These are phyloP conservation scores for Suillus subaureus DNA, from an alignment of 768 basidiomycete genomes.

Conservation along the genomic window DNA sequence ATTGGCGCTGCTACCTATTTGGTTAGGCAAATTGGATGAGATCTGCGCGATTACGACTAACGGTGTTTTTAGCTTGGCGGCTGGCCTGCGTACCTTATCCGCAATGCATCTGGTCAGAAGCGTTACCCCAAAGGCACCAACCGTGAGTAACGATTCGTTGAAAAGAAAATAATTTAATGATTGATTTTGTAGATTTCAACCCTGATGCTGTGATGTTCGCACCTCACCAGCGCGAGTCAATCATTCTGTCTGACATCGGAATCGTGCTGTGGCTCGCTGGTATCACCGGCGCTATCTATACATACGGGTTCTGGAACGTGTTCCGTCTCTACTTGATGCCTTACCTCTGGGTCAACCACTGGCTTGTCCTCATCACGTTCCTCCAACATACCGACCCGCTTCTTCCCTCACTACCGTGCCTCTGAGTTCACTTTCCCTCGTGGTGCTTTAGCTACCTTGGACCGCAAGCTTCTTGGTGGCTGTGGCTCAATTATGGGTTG, in stretches of 20 bases:
- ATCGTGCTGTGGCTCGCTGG: constrained; percentile 70
- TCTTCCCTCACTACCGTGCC: constrained; percentile 91
- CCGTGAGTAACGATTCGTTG: constrained; percentile 52
- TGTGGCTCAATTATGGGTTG: constrained; percentile 79
- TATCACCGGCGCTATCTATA: constrained; percentile 55
- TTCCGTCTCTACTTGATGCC: constrained; percentile 83
- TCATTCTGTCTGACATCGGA: constrained; percentile 84
- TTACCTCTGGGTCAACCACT: constrained; percentile 94
- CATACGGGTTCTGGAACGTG: constrained; percentile 70
- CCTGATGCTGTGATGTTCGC: constrained; percentile 81
- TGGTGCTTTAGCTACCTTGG: constrained; percentile 90
- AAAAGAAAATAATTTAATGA: neutral
- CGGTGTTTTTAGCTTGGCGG: constrained; percentile 60
- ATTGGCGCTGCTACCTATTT: constrained; percentile 58
- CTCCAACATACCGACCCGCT: constrained; percentile 97
- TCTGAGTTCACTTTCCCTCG: constrained; percentile 90
- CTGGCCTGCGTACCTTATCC: constrained; percentile 82
- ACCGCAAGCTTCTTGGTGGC: constrained; percentile 80
- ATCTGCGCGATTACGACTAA: neutral
- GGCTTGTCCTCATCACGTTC: constrained; percentile 96
- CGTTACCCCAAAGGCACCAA: constrained; percentile 78
- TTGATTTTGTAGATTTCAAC: constrained; percentile 60
- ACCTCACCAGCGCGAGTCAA: constrained; percentile 74
- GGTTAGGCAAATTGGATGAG: constrained; percentile 38
- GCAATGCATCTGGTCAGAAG: constrained; percentile 84